These are phyloP conservation scores for Colletotrichum lini DNA, from an alignment of 2,329 filamentous ascomycete species.

Conservation along the genomic window DNA sequence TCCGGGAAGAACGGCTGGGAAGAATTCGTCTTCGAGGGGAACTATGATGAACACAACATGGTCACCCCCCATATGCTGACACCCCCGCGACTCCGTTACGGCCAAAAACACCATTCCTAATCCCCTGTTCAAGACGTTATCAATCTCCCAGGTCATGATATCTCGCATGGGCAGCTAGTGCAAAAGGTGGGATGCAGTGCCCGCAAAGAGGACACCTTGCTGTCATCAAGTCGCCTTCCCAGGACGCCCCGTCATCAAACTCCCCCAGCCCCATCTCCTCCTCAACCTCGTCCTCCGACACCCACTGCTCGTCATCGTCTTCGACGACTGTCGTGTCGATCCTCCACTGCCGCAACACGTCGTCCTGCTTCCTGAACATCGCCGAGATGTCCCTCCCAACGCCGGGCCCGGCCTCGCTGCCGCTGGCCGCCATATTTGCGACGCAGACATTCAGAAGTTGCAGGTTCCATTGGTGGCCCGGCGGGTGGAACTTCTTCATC, in stretches of 20 bases:
- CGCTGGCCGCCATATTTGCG: constrained; percentile 81
- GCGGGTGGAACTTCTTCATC: constrained; percentile 81
- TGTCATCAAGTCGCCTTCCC: constrained; percentile 46
- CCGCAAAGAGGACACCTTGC: constrained; percentile 64
- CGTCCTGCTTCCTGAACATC: constrained; percentile 86
- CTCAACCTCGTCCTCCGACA: constrained; percentile 42
- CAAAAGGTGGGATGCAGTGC: constrained; percentile 69
- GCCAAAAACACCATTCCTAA: not conserved
- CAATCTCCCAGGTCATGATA: constrained; percentile 60
- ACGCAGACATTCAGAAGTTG: constrained; percentile 90
- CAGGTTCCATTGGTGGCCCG: constrained; percentile 80
- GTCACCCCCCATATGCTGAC: no score
- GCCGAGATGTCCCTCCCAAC: constrained; percentile 82
- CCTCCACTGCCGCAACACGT: constrained; percentile 77
- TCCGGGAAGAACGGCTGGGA: not conserved
- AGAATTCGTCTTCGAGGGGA: not conserved
- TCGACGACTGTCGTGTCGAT: constrained; percentile 56
- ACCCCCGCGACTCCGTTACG: not conserved
- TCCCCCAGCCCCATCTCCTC: constrained; percentile 47
- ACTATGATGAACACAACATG: not conserved
- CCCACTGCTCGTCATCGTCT: constrained; percentile 33
- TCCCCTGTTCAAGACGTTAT: not conserved
- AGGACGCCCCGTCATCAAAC: constrained; percentile 47
- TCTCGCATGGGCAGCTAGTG: constrained; percentile 69
- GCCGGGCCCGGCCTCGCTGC: constrained; percentile 64